Evolutionary conservation across 1,284 basidiomycete species (phyloP).

Genomic region (Caloboletus firmus): DNA sequence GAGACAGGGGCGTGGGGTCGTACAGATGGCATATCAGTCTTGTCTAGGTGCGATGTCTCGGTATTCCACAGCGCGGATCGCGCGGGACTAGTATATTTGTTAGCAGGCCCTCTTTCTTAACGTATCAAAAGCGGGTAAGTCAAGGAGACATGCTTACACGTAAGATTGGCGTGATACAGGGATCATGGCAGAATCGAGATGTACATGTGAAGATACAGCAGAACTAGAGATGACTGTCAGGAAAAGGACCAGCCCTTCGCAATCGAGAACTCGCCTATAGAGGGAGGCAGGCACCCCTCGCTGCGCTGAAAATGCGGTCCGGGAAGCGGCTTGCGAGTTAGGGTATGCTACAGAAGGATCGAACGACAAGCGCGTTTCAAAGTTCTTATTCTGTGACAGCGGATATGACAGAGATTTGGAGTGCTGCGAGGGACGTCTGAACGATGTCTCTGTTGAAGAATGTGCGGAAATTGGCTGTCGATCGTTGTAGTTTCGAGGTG

Average conservation of each 20-base stretch:
- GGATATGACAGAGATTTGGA: conserved; percentile 1
- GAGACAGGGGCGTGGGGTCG: background rate
- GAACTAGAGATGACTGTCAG: conserved; percentile 36
- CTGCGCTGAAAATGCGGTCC: conserved; percentile 1
- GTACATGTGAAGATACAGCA: conserved; percentile 48
- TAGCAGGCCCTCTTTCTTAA: background rate
- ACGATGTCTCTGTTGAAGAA: conserved; percentile 7
- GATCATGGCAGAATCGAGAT: conserved; percentile 1
- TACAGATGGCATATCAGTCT: conserved; percentile 1
- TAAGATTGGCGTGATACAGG: conserved; percentile 11
- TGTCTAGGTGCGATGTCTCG: conserved; percentile 6
- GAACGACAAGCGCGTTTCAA: conserved; percentile 22
- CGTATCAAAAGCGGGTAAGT: background rate
- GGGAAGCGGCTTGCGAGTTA: conserved; percentile 11
- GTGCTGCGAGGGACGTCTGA: conserved; percentile 6
- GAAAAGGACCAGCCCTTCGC: background rate
- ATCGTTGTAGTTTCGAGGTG: background rate
- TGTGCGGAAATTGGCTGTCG: conserved; percentile 9
- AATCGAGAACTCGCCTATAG: conserved; percentile 50
- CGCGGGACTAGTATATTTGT: conserved; percentile 12
- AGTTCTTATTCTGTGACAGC: background rate
- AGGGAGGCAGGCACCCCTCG: conserved; percentile 43
- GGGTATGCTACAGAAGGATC: conserved; percentile 52
- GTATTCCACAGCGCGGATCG: conserved; percentile 8
- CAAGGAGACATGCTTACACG: conserved; percentile 21